These are phyloP conservation scores for Mollisiaceae sp. DNA, from an alignment of 2,329 filamentous ascomycete species.

Conservation along the genomic window DNA sequence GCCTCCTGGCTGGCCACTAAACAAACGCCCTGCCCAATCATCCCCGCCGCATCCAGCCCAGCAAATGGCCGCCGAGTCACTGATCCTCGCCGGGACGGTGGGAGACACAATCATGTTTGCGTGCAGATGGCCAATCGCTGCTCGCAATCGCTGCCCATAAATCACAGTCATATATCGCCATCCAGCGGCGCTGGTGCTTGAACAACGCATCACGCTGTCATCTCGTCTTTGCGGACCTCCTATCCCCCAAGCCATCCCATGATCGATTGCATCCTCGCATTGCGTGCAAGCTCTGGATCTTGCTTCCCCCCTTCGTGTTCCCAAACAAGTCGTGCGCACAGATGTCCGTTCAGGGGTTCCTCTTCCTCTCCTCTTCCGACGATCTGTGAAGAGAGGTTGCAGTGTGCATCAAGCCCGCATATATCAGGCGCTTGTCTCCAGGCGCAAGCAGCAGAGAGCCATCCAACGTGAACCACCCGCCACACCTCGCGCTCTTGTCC, in stretches of 20 bases:
- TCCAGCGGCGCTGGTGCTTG: background rate
- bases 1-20: background rate
- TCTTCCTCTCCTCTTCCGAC: conserved; percentile 12
- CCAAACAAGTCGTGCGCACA: conserved; percentile 10
- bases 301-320: conserved; percentile 7
- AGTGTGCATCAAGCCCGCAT: conserved; percentile 6
- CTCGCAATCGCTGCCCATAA: background rate
- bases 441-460: conserved; percentile 5
- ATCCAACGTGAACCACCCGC: background rate
- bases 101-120: background rate
- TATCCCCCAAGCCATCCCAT: background rate
- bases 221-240: conserved; percentile 7
- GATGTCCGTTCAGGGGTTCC: conserved; percentile 16
- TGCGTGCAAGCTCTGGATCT: conserved; percentile 4
- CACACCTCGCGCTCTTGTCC: conserved; percentile 6
- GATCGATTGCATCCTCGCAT: background rate
- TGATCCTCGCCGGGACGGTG: background rate
- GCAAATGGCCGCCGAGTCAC: background rate
- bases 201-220: conserved; percentile 8
- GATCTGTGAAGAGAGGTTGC: conserved; percentile 6
- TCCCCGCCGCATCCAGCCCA: background rate
- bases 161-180: conserved; percentile 10
- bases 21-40: conserved; percentile 5
- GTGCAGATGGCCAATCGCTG: background rate
- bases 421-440: conserved; percentile 14